These are phyloP conservation scores for Colletotrichum liriopes DNA, from an alignment of 2,329 filamentous ascomycete genomes.

Conservation along the genomic window DNA sequence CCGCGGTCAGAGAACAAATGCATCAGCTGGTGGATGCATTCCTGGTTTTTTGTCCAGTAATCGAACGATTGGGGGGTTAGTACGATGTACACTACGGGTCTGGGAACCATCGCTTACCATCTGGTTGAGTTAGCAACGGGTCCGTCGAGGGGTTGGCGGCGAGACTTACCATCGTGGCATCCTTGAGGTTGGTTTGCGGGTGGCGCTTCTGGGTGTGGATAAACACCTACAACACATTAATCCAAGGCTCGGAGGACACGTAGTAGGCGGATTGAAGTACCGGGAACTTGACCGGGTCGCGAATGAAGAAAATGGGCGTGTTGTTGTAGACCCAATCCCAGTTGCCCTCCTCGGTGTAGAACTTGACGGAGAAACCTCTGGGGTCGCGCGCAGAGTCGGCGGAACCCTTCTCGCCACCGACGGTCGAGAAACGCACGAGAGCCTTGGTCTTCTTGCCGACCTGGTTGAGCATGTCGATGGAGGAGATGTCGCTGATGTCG, in stretches of 20 bases:
- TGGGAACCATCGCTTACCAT: conserved; percentile 21
- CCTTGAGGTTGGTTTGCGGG: conserved; percentile 79
- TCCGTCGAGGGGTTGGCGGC: not conserved
- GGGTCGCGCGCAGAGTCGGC: conserved; percentile 81
- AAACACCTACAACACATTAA: conserved; percentile 61
- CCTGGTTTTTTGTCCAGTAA: conserved; percentile 72
- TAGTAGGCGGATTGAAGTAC: conserved; percentile 37
- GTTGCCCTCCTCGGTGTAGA: conserved; percentile 79
- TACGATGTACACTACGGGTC: conserved; percentile 44
- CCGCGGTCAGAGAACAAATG: conserved; percentile 77
- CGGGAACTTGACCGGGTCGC: conserved; percentile 82
- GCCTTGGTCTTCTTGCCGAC: conserved; percentile 79
- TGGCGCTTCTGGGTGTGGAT: conserved; percentile 86
- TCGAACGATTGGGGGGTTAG: conserved; percentile 54
- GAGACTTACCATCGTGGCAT: conserved; percentile 72
- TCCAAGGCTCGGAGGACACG: not conserved
- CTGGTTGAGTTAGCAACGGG: conserved; percentile 19
- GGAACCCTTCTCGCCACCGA: conserved; percentile 81
- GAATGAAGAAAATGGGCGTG: conserved; percentile 83
- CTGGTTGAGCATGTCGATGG: conserved; percentile 68
- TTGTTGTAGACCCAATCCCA: conserved; percentile 85
- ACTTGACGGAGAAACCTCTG: conserved; percentile 80
- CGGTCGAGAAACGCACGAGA: conserved; percentile 81
- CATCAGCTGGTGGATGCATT: conserved; percentile 76
- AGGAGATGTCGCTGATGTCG: conserved; percentile 68